phyloP scores from a whole-genome alignment of 2,329 filamentous ascomycete genomes.

The Botrytis fragariae region DNA sequence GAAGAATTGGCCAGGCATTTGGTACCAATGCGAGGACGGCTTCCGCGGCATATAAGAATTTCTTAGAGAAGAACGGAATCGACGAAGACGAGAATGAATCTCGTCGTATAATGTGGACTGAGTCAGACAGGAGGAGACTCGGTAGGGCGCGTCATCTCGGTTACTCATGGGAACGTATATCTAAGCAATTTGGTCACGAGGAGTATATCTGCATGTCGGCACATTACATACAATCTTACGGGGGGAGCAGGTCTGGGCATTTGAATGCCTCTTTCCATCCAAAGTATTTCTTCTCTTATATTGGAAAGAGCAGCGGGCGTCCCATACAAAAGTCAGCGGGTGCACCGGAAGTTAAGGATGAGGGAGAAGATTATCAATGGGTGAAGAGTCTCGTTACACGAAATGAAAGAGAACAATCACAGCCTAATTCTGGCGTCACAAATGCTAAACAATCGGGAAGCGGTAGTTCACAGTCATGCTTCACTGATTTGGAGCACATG shows the following conservation, averaged over 20 bases:
- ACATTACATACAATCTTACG: slow-evolving; percentile 7
- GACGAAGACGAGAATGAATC: not conserved
- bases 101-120: not conserved
- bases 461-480: not conserved
- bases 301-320: not conserved
- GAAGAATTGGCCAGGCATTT: slow-evolving; percentile 6
- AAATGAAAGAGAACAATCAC: not conserved
- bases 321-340: not conserved
- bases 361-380: not conserved
- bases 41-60: not conserved
- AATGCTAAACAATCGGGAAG: not conserved
- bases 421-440: not conserved
- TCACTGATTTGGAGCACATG: not conserved
- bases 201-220: slow-evolving; percentile 4
- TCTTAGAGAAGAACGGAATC: not conserved
- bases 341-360: not conserved
- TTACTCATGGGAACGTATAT: not conserved
- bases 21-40: not conserved
- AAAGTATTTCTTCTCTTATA: not conserved
- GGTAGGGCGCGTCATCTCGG: not conserved
- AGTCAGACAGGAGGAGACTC: not conserved
- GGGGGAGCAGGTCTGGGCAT: not conserved
- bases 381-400: not conserved
- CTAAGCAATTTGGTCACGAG: not conserved
- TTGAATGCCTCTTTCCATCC: not conserved